These are phyloP conservation scores for Morella rubra DNA, from an alignment of 306 rosid species.

Conservation along the genomic window DNA sequence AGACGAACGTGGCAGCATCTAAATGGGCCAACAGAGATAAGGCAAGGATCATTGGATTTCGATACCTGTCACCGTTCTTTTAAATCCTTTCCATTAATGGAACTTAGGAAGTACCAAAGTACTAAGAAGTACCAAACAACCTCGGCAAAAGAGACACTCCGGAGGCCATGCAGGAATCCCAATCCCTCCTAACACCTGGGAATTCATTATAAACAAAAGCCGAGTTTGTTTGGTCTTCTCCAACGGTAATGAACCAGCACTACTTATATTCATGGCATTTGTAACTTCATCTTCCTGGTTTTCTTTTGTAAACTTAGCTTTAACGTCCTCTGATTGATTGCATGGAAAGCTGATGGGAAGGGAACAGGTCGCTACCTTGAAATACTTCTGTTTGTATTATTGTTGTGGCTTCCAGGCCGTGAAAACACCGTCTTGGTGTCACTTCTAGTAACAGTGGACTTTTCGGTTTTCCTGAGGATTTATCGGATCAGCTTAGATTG, in stretches of 20 bases:
- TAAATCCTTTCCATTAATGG: conserved; percentile 3
- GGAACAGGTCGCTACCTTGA: not conserved
- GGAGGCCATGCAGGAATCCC: not conserved
- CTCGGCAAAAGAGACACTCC: not conserved
- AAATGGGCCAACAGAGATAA: conserved; percentile 37
- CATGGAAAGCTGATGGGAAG: conserved; percentile 9
- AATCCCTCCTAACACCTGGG: not conserved
- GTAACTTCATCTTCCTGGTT: not conserved
- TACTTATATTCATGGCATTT: not conserved
- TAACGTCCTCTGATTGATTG: conserved; percentile 6
- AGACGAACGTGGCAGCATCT: conserved; percentile 18
- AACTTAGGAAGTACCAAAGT: not conserved
- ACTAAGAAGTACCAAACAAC: not conserved
- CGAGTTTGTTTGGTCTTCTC: not conserved
- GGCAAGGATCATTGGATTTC: conserved; percentile 31
- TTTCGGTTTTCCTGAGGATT: not conserved
- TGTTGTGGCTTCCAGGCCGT: not conserved
- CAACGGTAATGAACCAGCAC: not conserved
- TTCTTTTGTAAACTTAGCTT: not conserved
- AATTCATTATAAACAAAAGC: not conserved
- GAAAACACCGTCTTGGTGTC: not conserved
- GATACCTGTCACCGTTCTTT: not conserved
- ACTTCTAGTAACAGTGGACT: not conserved
- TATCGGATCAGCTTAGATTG: not conserved
- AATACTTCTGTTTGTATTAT: not conserved